Base-by-base conservation (phyloP, 768 basidiomycete genomes). In the Infundibulicybe gibba region DNA sequence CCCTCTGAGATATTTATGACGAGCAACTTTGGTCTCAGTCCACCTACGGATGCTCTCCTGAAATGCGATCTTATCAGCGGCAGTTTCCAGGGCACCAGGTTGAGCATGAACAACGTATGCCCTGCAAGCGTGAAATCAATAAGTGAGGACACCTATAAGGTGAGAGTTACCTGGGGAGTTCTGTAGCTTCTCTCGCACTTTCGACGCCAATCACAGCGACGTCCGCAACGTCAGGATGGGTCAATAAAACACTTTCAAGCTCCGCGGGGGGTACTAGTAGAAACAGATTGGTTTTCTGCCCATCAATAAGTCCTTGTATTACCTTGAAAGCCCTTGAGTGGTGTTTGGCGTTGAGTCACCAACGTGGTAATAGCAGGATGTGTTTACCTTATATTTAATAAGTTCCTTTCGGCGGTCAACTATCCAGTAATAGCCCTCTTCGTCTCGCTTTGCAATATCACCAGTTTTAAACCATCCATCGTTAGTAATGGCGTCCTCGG, bases 381-480 rank as follows among this genome's bases (percentile, higher is more conserved):
- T 32, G 3, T 8, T 16, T 37, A 70, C 81, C 69, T 87, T 87
- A 65, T 88, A 87, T 55, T 89, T 86, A 60, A 89, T 83, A 17
- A 88, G 65, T 55, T 88, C 88, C 50, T 89, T 89, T 40, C 75
- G 71, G 31, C 90, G 68, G 54, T 90, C 87, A 2, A 90, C 82
- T 43, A 90, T 86, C 53, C 72, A 77, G 60, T 82, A 89, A 58
- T 74, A 87, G 0, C 90, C 92, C 0, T 90, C 81, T 2, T 62
- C 48, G 50, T 91, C 86, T 11, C 79, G 65, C 14, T 74, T 61
- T 1, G 78, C 87, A 42, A 94, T 78, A 61, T 95, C 93, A 1
- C 93, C 91, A 0, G 92, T 94, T 72, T 87, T 90, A 69, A 92
- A 84, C 90, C 90, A 97, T 3, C 80, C 76, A 41, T 90, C 85